Evolutionary conservation across 176 grass and related monocot genomes (phyloP), one percentile per base, ranked within the genome.

Genomic region (Avena eriantha): DNA sequence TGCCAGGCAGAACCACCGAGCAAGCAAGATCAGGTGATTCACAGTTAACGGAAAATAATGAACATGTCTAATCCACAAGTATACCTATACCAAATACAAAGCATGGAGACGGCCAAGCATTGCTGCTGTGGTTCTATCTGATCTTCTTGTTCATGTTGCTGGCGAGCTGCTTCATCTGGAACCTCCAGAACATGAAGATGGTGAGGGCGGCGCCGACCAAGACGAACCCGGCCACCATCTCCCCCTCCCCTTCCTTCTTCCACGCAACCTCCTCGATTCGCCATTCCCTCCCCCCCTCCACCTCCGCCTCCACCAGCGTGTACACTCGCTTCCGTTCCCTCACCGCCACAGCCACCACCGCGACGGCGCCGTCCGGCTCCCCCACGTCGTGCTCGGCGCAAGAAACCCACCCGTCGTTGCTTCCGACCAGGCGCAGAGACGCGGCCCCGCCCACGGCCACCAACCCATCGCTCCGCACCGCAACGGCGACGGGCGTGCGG

Each of bases 131-230:
- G 22, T 75, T 59, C 80, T 90, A 93, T 79, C 82, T 87, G 18
- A 63, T 95, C 80, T 96, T 98, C 92, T 98, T 98, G 87, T 93
- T 96, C 90, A 98, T 82, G 86, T 85, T 91, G 71, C 84, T 58
- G 23, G 77, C 88, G 11, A 98, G 87, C 77, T 96, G 90, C 18
- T 87, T 63, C 90, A 96, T 96, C 89, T 96, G 97, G 85, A 96
- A 98, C 79, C 97, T 95, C 94, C 94, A 98, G 84, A 80, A 92
- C 87, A 94, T 82, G 84, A 98, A 96, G 78, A 90, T 86, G 36
- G 84, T 82, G 3, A 98, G 87, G 33, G 90, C 94, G 3, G 83
- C 68, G 49, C 93, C 97, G 23, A 94, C 41, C 22, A 98, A 78
- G 69, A 94, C 61, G 3, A 96, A 68, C 3, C 18, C 82, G 67